Evolutionary conservation across 495 filamentous ascomycete genomes (phyloP).

Genomic region (Clavariopsis aquatica): DNA sequence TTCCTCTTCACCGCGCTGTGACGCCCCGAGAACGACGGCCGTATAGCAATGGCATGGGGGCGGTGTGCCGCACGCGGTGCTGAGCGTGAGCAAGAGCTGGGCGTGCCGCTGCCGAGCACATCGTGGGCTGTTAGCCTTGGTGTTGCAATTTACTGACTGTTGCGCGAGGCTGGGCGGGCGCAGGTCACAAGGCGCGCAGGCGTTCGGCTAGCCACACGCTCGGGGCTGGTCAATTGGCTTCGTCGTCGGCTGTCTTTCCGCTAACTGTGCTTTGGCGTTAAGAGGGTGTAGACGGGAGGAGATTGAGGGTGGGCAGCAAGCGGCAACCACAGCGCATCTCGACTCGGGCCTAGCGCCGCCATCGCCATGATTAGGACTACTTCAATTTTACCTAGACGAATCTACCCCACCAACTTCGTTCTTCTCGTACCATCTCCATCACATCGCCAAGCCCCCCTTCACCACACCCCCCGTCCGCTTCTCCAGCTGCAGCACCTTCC

Average conservation of each 20-base stretch:
- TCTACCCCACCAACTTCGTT: no score
- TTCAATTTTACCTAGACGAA: no score
- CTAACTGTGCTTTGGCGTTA: not conserved
- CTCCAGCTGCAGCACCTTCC: constrained; percentile 34
- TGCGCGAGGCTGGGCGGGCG: not conserved
- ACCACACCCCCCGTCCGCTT: constrained; percentile 22
- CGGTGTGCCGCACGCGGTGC: not conserved
- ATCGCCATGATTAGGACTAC: not conserved
- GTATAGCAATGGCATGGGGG: not conserved
- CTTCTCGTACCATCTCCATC: not conserved
- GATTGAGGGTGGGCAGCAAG: not conserved
- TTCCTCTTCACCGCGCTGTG: no score
- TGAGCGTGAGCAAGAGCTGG: not conserved
- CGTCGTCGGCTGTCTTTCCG: no score
- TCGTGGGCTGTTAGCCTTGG: constrained; percentile 11
- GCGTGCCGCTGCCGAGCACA: not conserved
- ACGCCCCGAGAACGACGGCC: not conserved
- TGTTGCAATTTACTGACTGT: constrained; percentile 13
- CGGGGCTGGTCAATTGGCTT: not conserved
- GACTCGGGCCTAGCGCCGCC: not conserved
- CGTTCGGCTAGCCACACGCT: not conserved
- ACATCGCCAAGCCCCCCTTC: not conserved
- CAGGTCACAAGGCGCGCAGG: constrained; percentile 1
- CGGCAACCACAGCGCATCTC: not conserved
- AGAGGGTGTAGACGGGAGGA: not conserved